Conservation (phyloP, 2,329 filamentous ascomycete genomes). For the Beauveria rudraprayagi region DNA sequence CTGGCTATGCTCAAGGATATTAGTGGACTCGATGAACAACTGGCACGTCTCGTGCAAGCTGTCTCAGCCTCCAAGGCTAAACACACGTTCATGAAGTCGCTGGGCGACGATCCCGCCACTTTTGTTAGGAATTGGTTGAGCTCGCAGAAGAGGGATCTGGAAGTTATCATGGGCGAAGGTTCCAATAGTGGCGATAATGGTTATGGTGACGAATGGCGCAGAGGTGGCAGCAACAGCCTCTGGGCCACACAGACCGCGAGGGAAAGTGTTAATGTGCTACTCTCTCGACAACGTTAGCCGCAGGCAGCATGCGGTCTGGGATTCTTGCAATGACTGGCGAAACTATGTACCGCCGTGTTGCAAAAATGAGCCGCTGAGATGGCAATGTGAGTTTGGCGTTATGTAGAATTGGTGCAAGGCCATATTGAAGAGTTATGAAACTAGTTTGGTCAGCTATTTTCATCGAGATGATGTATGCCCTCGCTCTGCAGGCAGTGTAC, state of each 20-base stretch:
- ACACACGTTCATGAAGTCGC: conserved; percentile 73
- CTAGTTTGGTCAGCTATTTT: too few species aligned
- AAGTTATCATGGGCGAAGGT: conserved; percentile 78
- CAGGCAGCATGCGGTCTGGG: too few species aligned
- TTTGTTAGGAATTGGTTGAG: conserved; percentile 86
- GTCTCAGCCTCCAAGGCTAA: conserved; percentile 81
- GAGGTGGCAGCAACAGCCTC: conserved; percentile 45
- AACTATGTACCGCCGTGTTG: too few species aligned
- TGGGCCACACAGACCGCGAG: conserved; percentile 51
- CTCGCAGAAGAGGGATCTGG: conserved; percentile 83
- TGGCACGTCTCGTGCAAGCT: conserved; percentile 75
- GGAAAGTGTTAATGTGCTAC: conserved; percentile 55
- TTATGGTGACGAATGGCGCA: conserved; percentile 61
- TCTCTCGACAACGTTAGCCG: conserved; percentile 41
- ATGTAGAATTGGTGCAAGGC: too few species aligned
- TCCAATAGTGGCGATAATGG: conserved; percentile 51
- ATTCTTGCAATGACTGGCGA: too few species aligned
- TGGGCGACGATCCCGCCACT: conserved; percentile 72
- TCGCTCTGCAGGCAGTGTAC: too few species aligned
- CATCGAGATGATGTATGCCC: too few species aligned
- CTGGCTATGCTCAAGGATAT: conserved; percentile 69
- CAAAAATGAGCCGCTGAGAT: too few species aligned
- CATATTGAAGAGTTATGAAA: too few species aligned
- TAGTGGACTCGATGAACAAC: conserved; percentile 69
- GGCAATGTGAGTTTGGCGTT: too few species aligned